Evolutionary conservation across 2,329 filamentous ascomycete species (phyloP), one percentile per base, ranked within the genome.

Genomic region (Trichothecium sympodiale): DNA sequence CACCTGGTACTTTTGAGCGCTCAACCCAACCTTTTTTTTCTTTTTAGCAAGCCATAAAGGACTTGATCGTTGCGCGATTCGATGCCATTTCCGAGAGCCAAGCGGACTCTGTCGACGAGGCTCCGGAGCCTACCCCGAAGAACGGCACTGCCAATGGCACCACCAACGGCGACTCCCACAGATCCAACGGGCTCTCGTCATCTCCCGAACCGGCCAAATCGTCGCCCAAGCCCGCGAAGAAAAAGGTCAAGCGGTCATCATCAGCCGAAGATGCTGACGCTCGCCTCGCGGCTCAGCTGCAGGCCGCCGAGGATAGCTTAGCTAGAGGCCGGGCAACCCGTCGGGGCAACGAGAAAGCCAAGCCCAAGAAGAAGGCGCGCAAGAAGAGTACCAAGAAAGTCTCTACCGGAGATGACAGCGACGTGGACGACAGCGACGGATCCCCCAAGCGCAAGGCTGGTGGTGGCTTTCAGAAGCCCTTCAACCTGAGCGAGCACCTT

Each of bases 381-480:
- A 86, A 85, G 67, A 87, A 86, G 69, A 86, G 71, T 43, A 62
- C 68, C 27, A 84, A 82, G 52, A 85, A 83, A 59, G 74, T 89
- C 38, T 80, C 77, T 44, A 74, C 72, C 6, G 80, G 80, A 37
- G 86, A 94, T 48, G 85, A 93, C 47, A 89, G 83, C 48, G 86
- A 89, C 34, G 58, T 82, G 8, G 77, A 77, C 9, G 73, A 68
- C 4, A 78, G 71, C 31, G 78, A 61, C 25, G 77, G 56, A 61
- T 73, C 50, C 42, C 67, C 54, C 49, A 81, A 84, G 63, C 77
- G 83, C 46, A 94, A 88, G 51, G 83, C 87, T 15, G 87, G 87
- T 2, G 87, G 88, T 26, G 91, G 88, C 3, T 98, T 98, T 53
- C 87, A 95, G 67, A 88, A 88, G 62, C 80, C 80, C 1, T 84